Evolutionary conservation across 1,284 basidiomycete species (phyloP), one percentile per base, ranked within the genome.

Genomic region (Melampsora americana): DNA sequence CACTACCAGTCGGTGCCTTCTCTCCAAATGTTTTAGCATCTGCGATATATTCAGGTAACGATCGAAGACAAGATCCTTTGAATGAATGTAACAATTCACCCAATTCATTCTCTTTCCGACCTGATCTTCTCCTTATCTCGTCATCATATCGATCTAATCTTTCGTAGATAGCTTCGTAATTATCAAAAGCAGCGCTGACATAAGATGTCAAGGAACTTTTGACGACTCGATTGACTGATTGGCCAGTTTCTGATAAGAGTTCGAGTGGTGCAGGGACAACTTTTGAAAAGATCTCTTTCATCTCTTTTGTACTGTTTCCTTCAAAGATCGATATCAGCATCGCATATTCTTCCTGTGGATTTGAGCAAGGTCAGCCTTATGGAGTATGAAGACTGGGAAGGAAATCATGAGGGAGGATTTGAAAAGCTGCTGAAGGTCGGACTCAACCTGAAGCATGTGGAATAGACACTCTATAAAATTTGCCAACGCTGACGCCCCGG

Each of bases 41-140:
- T 64, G 81, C 81, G 35, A 82, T 73, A 60, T 80, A 80, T 32
- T 79, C 81, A 12, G 80, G 80, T 69, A 82, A 67, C 30, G 77
- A 79, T 48, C 79, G 78, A 70, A 82, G 76, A 75, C 81, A 82
- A 28, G 77, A 80, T 30, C 79, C 81, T 64, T 79, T 78, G 72
- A 81, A 81, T 28, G 79, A 78, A 67, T 82, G 81, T 61, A 78
- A 71, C 62, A 81, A 61, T n/a, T 82, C 80, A 28, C 78, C 79
- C 1, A 81, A 61, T 75, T 82, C 81, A 70, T 82, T 82, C 72
- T 82, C 81, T 69, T 81, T 81, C 68, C 81, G 69, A 2, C 78
- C 77, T 6, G 77, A 76, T 66, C 78, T 80, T 7, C 30, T 65
- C 65, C 80, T 35, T 23, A 81, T 77, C 78, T 78, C 79, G 39